Conservation (phyloP, 805 yeast species). For the Monosporozyma servazzii region DNA sequence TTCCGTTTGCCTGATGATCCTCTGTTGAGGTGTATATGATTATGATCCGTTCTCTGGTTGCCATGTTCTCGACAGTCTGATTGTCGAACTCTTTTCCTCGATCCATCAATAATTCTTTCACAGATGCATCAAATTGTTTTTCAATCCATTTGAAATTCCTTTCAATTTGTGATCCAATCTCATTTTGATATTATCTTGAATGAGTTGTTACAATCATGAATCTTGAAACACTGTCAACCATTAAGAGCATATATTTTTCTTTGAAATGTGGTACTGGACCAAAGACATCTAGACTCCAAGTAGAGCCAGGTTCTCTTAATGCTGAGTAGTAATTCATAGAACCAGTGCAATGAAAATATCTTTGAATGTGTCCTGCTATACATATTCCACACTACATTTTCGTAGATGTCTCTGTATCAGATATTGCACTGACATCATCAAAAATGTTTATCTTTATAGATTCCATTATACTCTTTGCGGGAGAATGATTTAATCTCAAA, state of each 20-base stretch:
- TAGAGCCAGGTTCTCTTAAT: conserved; percentile 2
- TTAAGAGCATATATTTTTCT: conserved; percentile 2
- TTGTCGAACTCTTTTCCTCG: conserved; percentile 6
- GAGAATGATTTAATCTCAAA: background rate
- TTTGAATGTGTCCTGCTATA: conserved; percentile 1
- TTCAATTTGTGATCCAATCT: background rate
- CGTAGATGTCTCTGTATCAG: background rate
- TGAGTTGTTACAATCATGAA: conserved; percentile 3
- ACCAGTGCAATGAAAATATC: conserved; percentile 2
- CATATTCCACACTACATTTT: conserved; percentile 2
- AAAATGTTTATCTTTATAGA: background rate
- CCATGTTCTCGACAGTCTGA: background rate
- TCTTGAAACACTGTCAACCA: conserved; percentile 8
- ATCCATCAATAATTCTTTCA: conserved; percentile 3
- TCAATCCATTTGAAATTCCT: conserved; percentile 1
- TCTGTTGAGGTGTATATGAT: background rate
- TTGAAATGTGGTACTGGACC: conserved; percentile 3
- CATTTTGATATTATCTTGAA: background rate
- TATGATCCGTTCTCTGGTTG: background rate
- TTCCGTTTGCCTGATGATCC: conserved; percentile 6
- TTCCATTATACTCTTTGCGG: background rate
- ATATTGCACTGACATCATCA: conserved; percentile 1
- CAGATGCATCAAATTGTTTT: background rate
- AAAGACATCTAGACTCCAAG: conserved; percentile 5
- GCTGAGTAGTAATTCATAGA: conserved; percentile 6